Conservation (phyloP, 2,329 filamentous ascomycete species). For the Aplosporella prunicola region DNA sequence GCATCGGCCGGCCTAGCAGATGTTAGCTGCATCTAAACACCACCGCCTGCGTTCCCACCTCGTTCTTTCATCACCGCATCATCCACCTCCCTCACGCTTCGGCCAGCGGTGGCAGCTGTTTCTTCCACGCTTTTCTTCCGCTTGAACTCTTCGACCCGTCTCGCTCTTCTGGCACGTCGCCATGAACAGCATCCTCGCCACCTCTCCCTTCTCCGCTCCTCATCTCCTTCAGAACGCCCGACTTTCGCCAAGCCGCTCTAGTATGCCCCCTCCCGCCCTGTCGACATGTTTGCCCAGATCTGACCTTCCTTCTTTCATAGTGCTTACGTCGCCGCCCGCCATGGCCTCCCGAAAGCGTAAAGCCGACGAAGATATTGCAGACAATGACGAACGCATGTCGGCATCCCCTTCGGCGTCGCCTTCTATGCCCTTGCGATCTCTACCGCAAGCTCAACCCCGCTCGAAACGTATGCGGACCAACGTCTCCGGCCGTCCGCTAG, state of each 20-base stretch:
- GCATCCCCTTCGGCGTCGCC: conserved; percentile 80
- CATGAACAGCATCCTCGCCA: conserved; percentile 54
- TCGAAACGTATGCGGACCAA: conserved; percentile 61
- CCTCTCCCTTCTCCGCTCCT: conserved; percentile 49
- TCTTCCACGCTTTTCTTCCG: background rate
- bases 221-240: conserved; percentile 53
- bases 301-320: conserved; percentile 24
- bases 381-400: conserved; percentile 75
- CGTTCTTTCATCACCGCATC: conserved; percentile 8
- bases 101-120: background rate
- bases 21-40: conserved; percentile 9
- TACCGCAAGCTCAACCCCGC: conserved; percentile 42
- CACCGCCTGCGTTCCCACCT: conserved; percentile 8
- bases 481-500: conserved; percentile 54
- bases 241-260: conserved; percentile 50
- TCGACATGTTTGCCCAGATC: conserved; percentile 7
- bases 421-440: conserved; percentile 57
- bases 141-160: conserved; percentile 3
- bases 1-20: conserved; percentile 4
- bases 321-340: conserved; percentile 28
- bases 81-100: conserved; percentile 5
- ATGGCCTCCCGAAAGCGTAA: conserved; percentile 68
- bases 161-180: conserved; percentile 8
- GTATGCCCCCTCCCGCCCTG: conserved; percentile 33
- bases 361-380: conserved; percentile 58